phyloP scores from a whole-genome alignment of 768 basidiomycete genomes.

The Trametes maxima region DNA sequence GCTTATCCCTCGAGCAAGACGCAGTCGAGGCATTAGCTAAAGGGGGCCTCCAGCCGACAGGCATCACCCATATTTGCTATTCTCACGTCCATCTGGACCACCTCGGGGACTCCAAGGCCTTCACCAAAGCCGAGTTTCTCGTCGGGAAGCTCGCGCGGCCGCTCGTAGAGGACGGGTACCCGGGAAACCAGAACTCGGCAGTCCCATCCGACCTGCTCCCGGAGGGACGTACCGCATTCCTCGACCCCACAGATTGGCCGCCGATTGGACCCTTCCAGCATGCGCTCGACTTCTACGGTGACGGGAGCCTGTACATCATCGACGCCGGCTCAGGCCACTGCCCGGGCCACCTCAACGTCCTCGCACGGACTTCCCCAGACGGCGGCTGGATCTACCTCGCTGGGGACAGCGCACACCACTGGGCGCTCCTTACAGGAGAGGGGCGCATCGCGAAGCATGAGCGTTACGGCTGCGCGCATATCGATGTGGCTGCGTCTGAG shows the following conservation, averaged over 20 bases:
- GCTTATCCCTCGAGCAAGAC: conserved; percentile 21
- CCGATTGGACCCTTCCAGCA: conserved; percentile 52
- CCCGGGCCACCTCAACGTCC: conserved; percentile 54
- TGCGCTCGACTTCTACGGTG: conserved; percentile 50
- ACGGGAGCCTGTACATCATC: conserved; percentile 60
- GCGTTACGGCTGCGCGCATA: conserved; percentile 43
- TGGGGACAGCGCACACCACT: conserved; percentile 51
- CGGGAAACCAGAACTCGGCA: conserved; percentile 38
- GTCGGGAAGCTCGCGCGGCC: conserved; percentile 45
- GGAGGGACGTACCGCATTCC: conserved; percentile 6
- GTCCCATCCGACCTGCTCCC: conserved; percentile 27
- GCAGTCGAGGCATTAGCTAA: conserved; percentile 52
- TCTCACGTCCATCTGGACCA: conserved; percentile 60
- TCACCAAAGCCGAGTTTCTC: conserved; percentile 49
- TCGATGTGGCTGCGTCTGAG: conserved; percentile 44
- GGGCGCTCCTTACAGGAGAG: conserved; percentile 50
- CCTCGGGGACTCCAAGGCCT: conserved; percentile 49
- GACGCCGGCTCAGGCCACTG: conserved; percentile 58
- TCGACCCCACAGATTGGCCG: conserved; percentile 36
- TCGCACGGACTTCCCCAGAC: conserved; percentile 55
- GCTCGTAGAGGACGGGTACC: conserved; percentile 45
- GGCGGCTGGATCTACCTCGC: conserved; percentile 61
- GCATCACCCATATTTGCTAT: conserved; percentile 49
- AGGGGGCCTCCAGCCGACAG: conserved; percentile 47
- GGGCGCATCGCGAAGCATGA: conserved; percentile 40